Evolutionary conservation across 192 early-diverging fungal species (phyloP), one percentile per base, ranked within the genome.

Genomic region (Gryganskiella cystojenkinii): DNA sequence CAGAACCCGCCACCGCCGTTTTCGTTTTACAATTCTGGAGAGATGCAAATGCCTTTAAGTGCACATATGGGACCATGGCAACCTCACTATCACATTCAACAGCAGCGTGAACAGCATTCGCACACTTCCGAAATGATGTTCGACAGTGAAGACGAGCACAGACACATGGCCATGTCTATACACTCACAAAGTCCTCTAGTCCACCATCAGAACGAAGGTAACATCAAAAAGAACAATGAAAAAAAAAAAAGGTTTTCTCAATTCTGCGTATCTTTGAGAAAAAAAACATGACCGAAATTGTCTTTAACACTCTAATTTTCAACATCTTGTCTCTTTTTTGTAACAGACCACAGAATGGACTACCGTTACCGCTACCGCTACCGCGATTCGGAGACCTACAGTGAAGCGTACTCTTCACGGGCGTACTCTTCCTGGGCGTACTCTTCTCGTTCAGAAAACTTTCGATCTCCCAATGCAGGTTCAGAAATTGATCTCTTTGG

Each of bases 401-500:
- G 73, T 19, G 73, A 68, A 45, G 47, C 19, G 7, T 67, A 67
- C 34, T 78, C 54, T 10, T 64, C 65, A 15, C 46, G 61, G 43
- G 47, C 19, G 7, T 67, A 67, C 34, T 78, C 54, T 10, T 64
- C 65, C 20, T 42, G 61, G 43, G 47, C 19, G 7, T 67, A 67
- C 34, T 78, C 54, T 10, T 64, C 65, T n/a, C 46, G 61, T 20
- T 78, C 66, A 7, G 73, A 63, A 7, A 33, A 63, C 31, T n/a
- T 40, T 20, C 51, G 61, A 15, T 78, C 64, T 15, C 20, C 35
- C 31, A 64, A 62, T 9, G 73, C 51, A 6, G 37, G 54, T 20
- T 51, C 70, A 49, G 73, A 78, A 11, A 59, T 78, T 20, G 81
- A 71, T 25, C 69, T 82, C 40, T 71, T 82, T 64, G 81, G 73